Evolutionary conservation across 2,329 filamentous ascomycete genomes (phyloP), one percentile per base, ranked within the genome.

Genomic region (Neonectria ditissima): DNA sequence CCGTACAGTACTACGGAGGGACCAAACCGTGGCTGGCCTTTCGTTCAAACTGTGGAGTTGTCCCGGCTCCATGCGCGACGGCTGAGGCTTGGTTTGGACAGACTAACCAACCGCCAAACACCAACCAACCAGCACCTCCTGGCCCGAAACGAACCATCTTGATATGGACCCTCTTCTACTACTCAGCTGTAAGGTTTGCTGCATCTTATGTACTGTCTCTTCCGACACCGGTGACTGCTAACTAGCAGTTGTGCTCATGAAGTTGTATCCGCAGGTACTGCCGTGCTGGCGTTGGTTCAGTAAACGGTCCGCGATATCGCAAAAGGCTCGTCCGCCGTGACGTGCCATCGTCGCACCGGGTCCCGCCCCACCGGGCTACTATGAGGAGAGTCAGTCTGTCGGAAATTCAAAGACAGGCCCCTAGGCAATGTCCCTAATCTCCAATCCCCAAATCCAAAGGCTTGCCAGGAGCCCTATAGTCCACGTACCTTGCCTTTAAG

Each of bases 1-100:
- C 62, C 64, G 60, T 57, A 55, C 59, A 66, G 66, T 26, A n/a
- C n/a, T n/a, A n/a, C 24, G 68, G 70, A n/a, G n/a, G 68, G 32
- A 13, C 34, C 24, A 32, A 18, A 45, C 55, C 24, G 24, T 52
- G 37, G 34, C 34, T 32, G 14, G 55, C 55, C 26, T 41, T 47
- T 32, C 26, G 56, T 47, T 51, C 55, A 32, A 65, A 61, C 47
- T 53, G 60, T 64, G 69, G 69, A 65, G 65, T 52, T 63, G 65
- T 61, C 44, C 59, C 67, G 65, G 63, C 55, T 61, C 56, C 58
- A 68, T 63, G 39, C 60, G 59, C 47, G 43, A 70, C 53, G 45
- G 61, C 56, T 55, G 63, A 65, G 63, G 61, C 55, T 65, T 57
- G 59, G 60, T 61, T 65, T 64, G 48, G 56, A 57, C 62, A 59